phyloP scores from a whole-genome alignment of 805 yeast species.

The Candida xiaguanensis region DNA sequence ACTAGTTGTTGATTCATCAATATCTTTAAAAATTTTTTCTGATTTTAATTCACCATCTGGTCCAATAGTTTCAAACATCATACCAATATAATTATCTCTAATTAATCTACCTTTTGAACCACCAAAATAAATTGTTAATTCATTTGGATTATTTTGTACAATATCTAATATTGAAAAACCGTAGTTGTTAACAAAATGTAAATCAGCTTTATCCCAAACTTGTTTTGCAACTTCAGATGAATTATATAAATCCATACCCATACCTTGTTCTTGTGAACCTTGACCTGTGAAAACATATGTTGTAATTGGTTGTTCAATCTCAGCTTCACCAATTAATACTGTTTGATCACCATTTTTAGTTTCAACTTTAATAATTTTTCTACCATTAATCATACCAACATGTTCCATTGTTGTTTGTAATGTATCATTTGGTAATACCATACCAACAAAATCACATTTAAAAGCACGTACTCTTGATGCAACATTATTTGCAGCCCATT shows the following conservation, averaged over 20 bases:
- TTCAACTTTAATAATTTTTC: slow-evolving; percentile 92
- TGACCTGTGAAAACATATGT: slow-evolving; percentile 98
- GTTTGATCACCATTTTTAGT: slow-evolving; percentile 75
- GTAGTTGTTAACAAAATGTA: slow-evolving; percentile 85
- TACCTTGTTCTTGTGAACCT: slow-evolving; percentile 99
- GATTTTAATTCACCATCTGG: slow-evolving; percentile 79
- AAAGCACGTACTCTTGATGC: slow-evolving; percentile 95
- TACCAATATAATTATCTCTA: slow-evolving; percentile 88
- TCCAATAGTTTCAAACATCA: slow-evolving; percentile 95
- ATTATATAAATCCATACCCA: slow-evolving; percentile 99
- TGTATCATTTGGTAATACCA: slow-evolving; percentile 95
- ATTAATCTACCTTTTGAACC: slow-evolving; percentile 96
- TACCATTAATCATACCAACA: slow-evolving; percentile 98
- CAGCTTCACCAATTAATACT: slow-evolving; percentile 94
- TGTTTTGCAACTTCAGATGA: slow-evolving; percentile 86
- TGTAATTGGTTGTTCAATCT: slow-evolving; percentile 96
- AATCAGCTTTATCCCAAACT: slow-evolving; percentile 98
- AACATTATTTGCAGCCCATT: slow-evolving; percentile 97
- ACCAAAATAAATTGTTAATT: slow-evolving; percentile 93
- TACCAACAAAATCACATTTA: slow-evolving; percentile 86
- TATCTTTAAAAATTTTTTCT: slow-evolving; percentile 93
- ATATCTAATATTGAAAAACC: slow-evolving; percentile 97
- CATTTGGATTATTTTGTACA: slow-evolving; percentile 93
- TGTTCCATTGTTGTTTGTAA: slow-evolving; percentile 88
- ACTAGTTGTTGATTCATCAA: slow-evolving; percentile 75